A percentile compares a stretch with the other conserved stretches of the same genome.
phyloP scores from a whole-genome alignment of 2,329 filamentous ascomycete genomes.

The Malbranchea zuffiana region DNA sequence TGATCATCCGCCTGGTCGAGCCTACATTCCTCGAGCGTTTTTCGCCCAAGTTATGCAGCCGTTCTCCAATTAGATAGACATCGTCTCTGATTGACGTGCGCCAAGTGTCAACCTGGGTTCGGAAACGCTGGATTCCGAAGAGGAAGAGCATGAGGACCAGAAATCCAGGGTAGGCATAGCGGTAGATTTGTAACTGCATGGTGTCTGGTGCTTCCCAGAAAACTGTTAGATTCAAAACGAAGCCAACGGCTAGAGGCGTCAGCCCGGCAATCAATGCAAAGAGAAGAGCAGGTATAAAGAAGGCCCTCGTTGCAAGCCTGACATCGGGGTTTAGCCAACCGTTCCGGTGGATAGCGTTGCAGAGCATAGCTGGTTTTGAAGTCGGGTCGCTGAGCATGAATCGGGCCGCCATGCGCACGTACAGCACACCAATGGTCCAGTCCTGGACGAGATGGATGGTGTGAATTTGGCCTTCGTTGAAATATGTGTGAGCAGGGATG shows the following conservation, averaged over 20 bases:
- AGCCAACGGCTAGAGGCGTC: slow-evolving; percentile 52
- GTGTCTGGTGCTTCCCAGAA: slow-evolving; percentile 24
- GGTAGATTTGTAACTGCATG: slow-evolving; percentile 40
- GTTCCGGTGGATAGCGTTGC: slow-evolving; percentile 59
- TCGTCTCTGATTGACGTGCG: slow-evolving; percentile 77
- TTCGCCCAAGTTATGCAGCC: slow-evolving; percentile 86
- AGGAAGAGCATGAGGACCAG: slow-evolving; percentile 44
- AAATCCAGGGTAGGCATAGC: slow-evolving; percentile 63
- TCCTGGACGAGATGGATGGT: slow-evolving; percentile 75
- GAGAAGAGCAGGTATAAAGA: slow-evolving; percentile 64
- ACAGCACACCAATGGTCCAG: slow-evolving; percentile 87
- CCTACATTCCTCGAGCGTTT: slow-evolving; percentile 32
- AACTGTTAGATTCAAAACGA: slow-evolving; percentile 37
- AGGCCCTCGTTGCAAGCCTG: slow-evolving; percentile 66
- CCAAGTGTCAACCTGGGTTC: slow-evolving; percentile 60
- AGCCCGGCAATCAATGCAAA: slow-evolving; percentile 53
- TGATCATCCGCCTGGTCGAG: slow-evolving; percentile 29
- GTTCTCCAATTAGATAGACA: slow-evolving; percentile 88
- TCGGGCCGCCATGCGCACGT: slow-evolving; percentile 67
- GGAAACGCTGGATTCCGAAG: slow-evolving; percentile 29
- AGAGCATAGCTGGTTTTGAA: slow-evolving; percentile 61
- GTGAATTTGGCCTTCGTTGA: slow-evolving; percentile 32
- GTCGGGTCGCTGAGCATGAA: slow-evolving; percentile 57
- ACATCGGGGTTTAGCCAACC: slow-evolving; percentile 74
- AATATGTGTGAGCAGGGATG: slow-evolving; percentile 74